A percentile compares a stretch with the other conserved stretches of the same genome.
Evolutionary conservation across 1,139 yeast species (phyloP).

Genomic region (Candida dubliniensis): DNA sequence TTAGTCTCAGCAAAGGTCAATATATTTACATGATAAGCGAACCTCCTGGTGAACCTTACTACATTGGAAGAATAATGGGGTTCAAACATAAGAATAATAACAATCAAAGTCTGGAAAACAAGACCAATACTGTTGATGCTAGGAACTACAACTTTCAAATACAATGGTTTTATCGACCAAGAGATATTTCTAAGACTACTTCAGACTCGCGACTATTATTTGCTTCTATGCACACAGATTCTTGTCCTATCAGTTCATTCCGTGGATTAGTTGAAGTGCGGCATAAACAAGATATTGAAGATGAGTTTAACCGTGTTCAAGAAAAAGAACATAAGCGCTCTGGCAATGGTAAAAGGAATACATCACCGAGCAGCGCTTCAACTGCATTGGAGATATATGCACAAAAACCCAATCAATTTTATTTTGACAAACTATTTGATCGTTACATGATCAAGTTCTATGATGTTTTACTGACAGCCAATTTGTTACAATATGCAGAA

Average conservation of each 20-base stretch:
- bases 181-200: conserved; percentile 72
- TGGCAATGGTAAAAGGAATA: conserved; percentile 16
- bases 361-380: conserved; percentile 17
- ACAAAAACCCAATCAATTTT: conserved; percentile 66
- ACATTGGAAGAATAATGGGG: conserved; percentile 82
- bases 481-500: conserved; percentile 52
- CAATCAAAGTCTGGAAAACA: background rate
- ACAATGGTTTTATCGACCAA: conserved; percentile 91
- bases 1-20: conserved; percentile 52
- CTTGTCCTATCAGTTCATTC: conserved; percentile 73
- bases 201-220: conserved; percentile 73
- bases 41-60: conserved; percentile 95
- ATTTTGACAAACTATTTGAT: conserved; percentile 85
- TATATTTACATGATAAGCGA: conserved; percentile 84
- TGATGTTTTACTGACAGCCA: conserved; percentile 53
- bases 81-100: conserved; percentile 47
- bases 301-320: conserved; percentile 20
- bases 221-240: conserved; percentile 86
- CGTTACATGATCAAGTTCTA: conserved; percentile 82
- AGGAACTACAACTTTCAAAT: conserved; percentile 61
- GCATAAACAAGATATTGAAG: conserved; percentile 66
- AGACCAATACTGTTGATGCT: conserved; percentile 31
- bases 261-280: conserved; percentile 75
- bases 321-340: conserved; percentile 4
- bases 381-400: conserved; percentile 50